Conservation (phyloP, 2,329 filamentous ascomycete genomes). For the Delphinella strobiligena region DNA sequence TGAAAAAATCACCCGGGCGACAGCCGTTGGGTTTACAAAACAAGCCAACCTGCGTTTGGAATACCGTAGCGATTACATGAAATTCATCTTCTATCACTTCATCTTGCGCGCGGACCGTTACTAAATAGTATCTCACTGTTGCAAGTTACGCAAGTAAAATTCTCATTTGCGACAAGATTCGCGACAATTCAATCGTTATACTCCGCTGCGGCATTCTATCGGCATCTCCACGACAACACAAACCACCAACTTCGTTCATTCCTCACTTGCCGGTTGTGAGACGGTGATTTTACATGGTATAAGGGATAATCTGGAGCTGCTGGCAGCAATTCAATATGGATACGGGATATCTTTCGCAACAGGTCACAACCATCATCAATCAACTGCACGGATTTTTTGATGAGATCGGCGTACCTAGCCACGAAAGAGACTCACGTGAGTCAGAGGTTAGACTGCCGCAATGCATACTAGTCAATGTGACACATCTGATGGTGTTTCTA, state of each 20-base stretch:
- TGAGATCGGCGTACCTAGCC: slow-evolving; percentile 87
- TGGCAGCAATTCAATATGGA: slow-evolving; percentile 50
- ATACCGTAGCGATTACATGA: too few relatives aligned
- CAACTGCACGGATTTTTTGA: slow-evolving; percentile 93
- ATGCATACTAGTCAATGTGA: background rate
- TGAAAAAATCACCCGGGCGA: too few relatives aligned
- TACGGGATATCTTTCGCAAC: slow-evolving; percentile 82
- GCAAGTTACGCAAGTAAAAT: too few relatives aligned
- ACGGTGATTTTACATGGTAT: background rate
- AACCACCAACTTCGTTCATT: background rate
- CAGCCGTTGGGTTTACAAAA: too few relatives aligned
- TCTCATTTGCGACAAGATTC: too few relatives aligned
- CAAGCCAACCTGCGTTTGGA: too few relatives aligned
- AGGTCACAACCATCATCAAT: slow-evolving; percentile 87
- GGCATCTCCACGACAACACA: too few relatives aligned
- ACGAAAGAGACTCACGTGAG: slow-evolving; percentile 85
- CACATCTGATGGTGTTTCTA: slow-evolving; percentile 24
- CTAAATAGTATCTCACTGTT: too few relatives aligned
- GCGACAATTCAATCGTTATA: background rate
- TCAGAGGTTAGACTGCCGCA: slow-evolving; percentile 52
- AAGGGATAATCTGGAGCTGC: too few relatives aligned
- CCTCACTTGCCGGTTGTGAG: background rate
- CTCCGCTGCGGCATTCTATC: background rate
- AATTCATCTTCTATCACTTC: too few relatives aligned
- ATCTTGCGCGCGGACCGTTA: too few relatives aligned